Evolutionary conservation across 768 basidiomycete genomes (phyloP).

Genomic region (Suillus decipiens): DNA sequence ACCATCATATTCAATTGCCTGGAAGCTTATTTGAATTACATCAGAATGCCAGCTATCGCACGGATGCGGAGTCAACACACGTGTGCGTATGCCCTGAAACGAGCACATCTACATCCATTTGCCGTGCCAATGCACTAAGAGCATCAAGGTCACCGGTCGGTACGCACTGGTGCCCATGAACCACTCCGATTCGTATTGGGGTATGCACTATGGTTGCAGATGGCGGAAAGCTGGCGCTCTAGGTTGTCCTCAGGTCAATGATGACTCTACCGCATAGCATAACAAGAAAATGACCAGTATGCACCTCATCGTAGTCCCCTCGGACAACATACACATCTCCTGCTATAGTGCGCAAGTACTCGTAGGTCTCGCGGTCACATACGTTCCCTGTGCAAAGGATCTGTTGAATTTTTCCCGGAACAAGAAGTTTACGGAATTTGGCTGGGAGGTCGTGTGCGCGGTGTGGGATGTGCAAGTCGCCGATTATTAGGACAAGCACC

Average conservation of each 20-base stretch:
- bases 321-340: conserved; percentile 89
- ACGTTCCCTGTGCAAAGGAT: conserved; percentile 98
- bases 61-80: conserved; percentile 40
- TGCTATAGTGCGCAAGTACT: conserved; percentile 92
- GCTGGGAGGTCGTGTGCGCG: conserved; percentile 86
- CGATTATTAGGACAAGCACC: conserved; percentile 94
- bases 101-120: conserved; percentile 98
- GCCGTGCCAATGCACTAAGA: conserved; percentile 83
- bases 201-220: conserved; percentile 79
- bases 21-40: conserved; percentile 59
- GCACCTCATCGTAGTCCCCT: conserved; percentile 95
- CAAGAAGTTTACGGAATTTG: conserved; percentile 96
- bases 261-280: background rate
- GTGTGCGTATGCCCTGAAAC: conserved; percentile 93
- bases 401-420: conserved; percentile 96
- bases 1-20: conserved; percentile 88
- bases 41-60: background rate
- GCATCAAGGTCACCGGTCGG: conserved; percentile 92
- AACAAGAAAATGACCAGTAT: conserved; percentile 17
- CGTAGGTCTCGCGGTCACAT: conserved; percentile 96
- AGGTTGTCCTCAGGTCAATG: conserved; percentile 10
- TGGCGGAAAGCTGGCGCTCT: conserved; percentile 74
- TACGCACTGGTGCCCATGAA: conserved; percentile 93
- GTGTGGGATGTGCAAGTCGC: conserved; percentile 96
- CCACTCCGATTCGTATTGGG: conserved; percentile 87